Evolutionary conservation across 2,329 filamentous ascomycete genomes (phyloP).

Genomic region (Ascochyta viciae-villosae): DNA sequence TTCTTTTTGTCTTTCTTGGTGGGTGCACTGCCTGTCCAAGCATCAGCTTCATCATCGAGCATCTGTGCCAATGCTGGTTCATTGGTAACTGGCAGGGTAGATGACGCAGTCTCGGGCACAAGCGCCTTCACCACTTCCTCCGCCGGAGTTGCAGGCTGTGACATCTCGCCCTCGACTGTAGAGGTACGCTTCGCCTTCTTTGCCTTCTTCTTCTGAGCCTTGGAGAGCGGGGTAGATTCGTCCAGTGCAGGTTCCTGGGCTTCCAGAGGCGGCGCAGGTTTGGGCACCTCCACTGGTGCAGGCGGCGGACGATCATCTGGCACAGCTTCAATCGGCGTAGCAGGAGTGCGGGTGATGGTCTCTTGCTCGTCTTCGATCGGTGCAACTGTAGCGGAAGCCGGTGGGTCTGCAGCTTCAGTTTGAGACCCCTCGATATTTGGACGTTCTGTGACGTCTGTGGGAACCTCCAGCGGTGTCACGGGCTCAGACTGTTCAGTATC

Average conservation of each 20-base stretch:
- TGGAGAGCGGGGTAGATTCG: slow-evolving; percentile 27
- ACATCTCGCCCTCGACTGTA: slow-evolving; percentile 19
- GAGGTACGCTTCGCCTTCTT: slow-evolving; percentile 38
- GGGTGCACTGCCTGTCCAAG: slow-evolving; percentile 4
- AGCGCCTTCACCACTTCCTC: slow-evolving; percentile 16
- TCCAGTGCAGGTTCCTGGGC: background rate
- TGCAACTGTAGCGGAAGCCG: background rate
- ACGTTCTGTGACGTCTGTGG: background rate
- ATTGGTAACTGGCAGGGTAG: background rate
- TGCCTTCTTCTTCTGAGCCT: slow-evolving; percentile 39
- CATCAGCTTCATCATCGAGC: slow-evolving; percentile 17
- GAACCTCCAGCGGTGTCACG: background rate
- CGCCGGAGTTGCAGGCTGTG: slow-evolving; percentile 17
- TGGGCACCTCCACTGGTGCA: slow-evolving; percentile 5
- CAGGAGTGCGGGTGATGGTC: background rate
- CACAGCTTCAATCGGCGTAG: slow-evolving; percentile 4
- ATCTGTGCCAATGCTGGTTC: slow-evolving; percentile 3
- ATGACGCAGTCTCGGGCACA: slow-evolving; percentile 5
- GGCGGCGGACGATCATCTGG: slow-evolving; percentile 12
- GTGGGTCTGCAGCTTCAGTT: background rate
- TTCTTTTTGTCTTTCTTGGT: slow-evolving; percentile 30
- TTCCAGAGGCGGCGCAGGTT: background rate
- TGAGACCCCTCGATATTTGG: background rate
- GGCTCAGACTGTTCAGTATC: background rate
- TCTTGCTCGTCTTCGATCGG: background rate